Conservation (phyloP, 2,329 filamentous ascomycete species). For the Delphinella strobiligena region DNA sequence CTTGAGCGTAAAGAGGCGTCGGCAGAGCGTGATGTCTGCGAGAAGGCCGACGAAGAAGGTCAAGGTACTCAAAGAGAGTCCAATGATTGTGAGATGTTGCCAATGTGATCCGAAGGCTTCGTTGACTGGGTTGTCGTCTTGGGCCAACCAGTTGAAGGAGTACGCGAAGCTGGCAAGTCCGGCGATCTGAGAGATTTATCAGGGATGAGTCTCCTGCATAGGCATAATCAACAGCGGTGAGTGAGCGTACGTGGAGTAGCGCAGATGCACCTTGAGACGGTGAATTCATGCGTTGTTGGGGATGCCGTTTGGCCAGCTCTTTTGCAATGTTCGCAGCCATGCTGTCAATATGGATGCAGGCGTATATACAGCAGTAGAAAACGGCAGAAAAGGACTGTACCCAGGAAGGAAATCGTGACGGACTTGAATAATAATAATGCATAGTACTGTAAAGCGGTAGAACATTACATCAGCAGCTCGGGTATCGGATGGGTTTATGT, state of each 20-base stretch:
- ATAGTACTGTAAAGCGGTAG: too few relatives aligned
- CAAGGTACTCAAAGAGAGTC: slow-evolving; percentile 46
- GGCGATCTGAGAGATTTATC: slow-evolving; percentile 15
- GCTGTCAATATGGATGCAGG: not conserved
- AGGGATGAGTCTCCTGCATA: not conserved
- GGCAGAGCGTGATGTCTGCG: slow-evolving; percentile 51
- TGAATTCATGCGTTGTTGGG: slow-evolving; percentile 52
- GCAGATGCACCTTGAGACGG: slow-evolving; percentile 54
- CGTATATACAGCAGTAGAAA: not conserved
- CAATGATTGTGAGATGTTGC: slow-evolving; percentile 65
- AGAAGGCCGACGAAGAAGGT: slow-evolving; percentile 51
- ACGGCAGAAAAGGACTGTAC: not conserved
- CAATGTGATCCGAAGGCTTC: slow-evolving; percentile 55
- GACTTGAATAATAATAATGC: too few relatives aligned
- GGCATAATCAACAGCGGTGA: not conserved
- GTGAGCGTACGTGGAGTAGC: slow-evolving; percentile 40
- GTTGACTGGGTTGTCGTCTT: slow-evolving; percentile 28
- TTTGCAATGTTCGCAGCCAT: slow-evolving; percentile 14
- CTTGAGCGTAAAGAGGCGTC: slow-evolving; percentile 51
- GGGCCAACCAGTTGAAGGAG: slow-evolving; percentile 29
- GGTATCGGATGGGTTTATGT: too few relatives aligned
- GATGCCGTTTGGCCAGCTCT: slow-evolving; percentile 36
- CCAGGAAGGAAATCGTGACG: not conserved
- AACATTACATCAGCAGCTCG: too few relatives aligned
- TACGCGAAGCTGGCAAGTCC: slow-evolving; percentile 34